Evolutionary conservation across 495 filamentous ascomycete species (phyloP).

Genomic region (Penicillium fimorum): DNA sequence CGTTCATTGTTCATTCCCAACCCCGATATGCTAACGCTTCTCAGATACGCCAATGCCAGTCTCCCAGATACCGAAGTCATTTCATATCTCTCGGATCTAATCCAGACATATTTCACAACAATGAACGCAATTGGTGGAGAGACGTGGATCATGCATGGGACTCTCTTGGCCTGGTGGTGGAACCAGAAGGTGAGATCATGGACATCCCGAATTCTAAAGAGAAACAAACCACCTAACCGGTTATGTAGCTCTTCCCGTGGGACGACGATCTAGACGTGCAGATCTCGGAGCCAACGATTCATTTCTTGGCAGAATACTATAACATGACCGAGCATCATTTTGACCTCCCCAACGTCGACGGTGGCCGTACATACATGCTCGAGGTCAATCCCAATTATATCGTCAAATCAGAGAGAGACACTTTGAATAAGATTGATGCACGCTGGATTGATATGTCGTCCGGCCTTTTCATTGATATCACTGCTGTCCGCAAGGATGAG

Average conservation of each 20-base stretch:
- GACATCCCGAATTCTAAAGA: conserved; percentile 24
- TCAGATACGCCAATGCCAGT: too few species aligned
- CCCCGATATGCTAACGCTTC: too few species aligned
- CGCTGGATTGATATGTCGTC: conserved; percentile 61
- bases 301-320: conserved; percentile 57
- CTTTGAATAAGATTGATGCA: conserved; percentile 58
- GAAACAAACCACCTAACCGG: too few species aligned
- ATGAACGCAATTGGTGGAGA: conserved; percentile 54
- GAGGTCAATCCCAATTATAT: conserved; percentile 61
- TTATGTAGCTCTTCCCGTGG: conserved; percentile 52
- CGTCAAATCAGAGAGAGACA: conserved; percentile 45
- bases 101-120: too few species aligned
- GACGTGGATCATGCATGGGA: conserved; percentile 65
- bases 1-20: too few species aligned
- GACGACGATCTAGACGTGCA: conserved; percentile 63
- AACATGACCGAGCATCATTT: conserved; percentile 63
- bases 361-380: conserved; percentile 51
- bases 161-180: conserved; percentile 63
- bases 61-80: too few species aligned
- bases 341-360: conserved; percentile 40
- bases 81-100: too few species aligned
- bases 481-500: conserved; percentile 51
- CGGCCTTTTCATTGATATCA: conserved; percentile 62
- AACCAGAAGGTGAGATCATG: conserved; percentile 46
- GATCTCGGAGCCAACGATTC: conserved; percentile 54